Conservation (phyloP, 169 alveolate genomes). For the Babesia divergens region DNA sequence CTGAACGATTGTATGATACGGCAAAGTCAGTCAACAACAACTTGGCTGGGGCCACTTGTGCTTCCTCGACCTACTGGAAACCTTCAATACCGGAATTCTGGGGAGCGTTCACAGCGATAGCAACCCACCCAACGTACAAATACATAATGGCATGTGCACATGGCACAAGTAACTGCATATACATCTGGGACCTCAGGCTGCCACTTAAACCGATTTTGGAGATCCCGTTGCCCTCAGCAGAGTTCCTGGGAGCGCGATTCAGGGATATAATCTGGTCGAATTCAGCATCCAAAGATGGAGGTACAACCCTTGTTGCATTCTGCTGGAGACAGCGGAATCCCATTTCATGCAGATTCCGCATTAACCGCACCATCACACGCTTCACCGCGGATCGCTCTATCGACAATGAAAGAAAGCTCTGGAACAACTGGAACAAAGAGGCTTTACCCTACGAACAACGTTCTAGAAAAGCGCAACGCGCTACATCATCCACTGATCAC, state of each 20-base stretch:
- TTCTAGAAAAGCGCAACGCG: too few relatives aligned
- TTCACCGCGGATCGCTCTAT: neutral
- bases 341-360: constrained; percentile 3
- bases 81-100: constrained; percentile 17
- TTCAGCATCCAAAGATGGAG: neutral
- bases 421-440: constrained; percentile 39
- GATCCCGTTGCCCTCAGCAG: constrained; percentile 71
- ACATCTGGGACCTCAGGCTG: constrained; percentile 69
- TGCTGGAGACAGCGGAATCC: constrained; percentile 50
- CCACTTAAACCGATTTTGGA: constrained; percentile 68
- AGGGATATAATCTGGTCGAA: constrained; percentile 69
- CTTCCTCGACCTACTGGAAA: constrained; percentile 39
- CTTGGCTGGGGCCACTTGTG: constrained; percentile 36
- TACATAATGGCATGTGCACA: constrained; percentile 65
- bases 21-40: neutral
- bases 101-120: constrained; percentile 71
- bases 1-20: constrained; percentile 38
- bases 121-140: constrained; percentile 60
- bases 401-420: neutral
- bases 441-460: too few relatives aligned
- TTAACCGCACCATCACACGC: constrained; percentile 32
- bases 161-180: constrained; percentile 60
- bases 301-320: constrained; percentile 25
- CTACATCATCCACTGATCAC: too few relatives aligned
- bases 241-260: constrained; percentile 55